These are phyloP conservation scores for Podosphaera leucotricha DNA, from an alignment of 2,329 filamentous ascomycete genomes.

Conservation along the genomic window DNA sequence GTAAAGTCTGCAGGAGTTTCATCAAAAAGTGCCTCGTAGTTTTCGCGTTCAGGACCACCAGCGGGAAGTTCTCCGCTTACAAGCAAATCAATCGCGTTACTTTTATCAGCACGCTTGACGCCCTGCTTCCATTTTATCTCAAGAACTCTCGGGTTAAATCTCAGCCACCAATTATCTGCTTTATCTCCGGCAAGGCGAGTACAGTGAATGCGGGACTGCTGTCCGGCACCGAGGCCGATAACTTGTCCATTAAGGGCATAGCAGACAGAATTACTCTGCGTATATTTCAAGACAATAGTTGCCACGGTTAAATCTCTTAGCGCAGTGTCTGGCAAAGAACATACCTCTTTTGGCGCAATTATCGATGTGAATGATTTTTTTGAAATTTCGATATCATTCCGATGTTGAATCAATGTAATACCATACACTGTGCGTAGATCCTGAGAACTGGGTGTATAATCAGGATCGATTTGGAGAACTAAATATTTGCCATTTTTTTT, in stretches of 20 bases:
- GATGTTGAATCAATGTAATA: constrained; percentile 67
- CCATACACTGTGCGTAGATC: constrained; percentile 83
- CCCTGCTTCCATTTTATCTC: constrained; percentile 93
- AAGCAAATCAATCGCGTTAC: constrained; percentile 88
- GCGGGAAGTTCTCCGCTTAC: constrained; percentile 77
- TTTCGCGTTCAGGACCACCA: constrained; percentile 58
- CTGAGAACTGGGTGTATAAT: constrained; percentile 48
- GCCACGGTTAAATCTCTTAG: constrained; percentile 80
- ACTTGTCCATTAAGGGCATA: constrained; percentile 88
- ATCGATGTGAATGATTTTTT: constrained; percentile 68
- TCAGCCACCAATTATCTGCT: constrained; percentile 98
- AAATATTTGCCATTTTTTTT: constrained; percentile 98
- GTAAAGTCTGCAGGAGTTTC: constrained; percentile 69
- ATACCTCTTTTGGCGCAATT: constrained; percentile 62
- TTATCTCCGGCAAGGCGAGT: constrained; percentile 93
- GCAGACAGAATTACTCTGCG: constrained; percentile 96
- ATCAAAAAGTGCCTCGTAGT: constrained; percentile 77
- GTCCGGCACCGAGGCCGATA: constrained; percentile 80
- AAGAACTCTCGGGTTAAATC: constrained; percentile 79
- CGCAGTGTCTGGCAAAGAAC: constrained; percentile 52
- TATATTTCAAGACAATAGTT: constrained; percentile 95
- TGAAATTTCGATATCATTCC: constrained; percentile 74
- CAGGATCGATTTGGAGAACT: constrained; percentile 78
- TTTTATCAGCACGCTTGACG: constrained; percentile 89
- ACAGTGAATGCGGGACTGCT: constrained; percentile 97